Evolutionary conservation across 805 yeast species (phyloP).

Genomic region (Saturnispora mendoncae): DNA sequence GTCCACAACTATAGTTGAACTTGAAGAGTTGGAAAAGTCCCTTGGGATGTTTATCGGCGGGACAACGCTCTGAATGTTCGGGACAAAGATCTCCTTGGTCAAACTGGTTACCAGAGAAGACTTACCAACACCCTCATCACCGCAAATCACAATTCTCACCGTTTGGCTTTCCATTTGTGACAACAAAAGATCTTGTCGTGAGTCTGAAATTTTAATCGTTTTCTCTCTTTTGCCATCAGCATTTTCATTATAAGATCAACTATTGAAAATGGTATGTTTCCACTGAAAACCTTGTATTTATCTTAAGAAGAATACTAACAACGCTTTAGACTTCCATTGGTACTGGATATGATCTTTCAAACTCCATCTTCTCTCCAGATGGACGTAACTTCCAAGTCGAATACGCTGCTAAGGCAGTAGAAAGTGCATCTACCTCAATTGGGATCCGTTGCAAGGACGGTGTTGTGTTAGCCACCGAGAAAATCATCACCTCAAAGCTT

Average conservation of each 20-base stretch:
- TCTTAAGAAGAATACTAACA: slow-evolving; percentile 1
- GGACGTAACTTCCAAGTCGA: slow-evolving; percentile 97
- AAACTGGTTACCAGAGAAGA: slow-evolving; percentile 71
- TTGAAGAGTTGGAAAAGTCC: slow-evolving; percentile 53
- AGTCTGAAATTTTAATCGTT: too few species aligned
- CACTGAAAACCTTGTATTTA: neutral
- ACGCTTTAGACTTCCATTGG: slow-evolving; percentile 71
- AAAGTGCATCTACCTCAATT: slow-evolving; percentile 90
- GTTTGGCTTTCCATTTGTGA: slow-evolving; percentile 30
- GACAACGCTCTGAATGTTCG: slow-evolving; percentile 66
- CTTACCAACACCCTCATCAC: slow-evolving; percentile 89
- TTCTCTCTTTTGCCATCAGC: neutral
- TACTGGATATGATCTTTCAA: slow-evolving; percentile 97
- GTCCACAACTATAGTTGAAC: slow-evolving; percentile 68
- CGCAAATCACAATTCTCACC: slow-evolving; percentile 82
- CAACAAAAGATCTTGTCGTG: neutral
- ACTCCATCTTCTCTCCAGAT: slow-evolving; percentile 90
- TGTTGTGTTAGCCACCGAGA: slow-evolving; percentile 95
- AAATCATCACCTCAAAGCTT: slow-evolving; percentile 75
- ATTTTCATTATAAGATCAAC: too few species aligned
- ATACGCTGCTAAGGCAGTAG: slow-evolving; percentile 95
- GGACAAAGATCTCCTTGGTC: slow-evolving; percentile 72
- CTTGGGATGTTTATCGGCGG: slow-evolving; percentile 82
- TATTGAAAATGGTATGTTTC: neutral
- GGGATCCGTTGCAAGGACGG: slow-evolving; percentile 93